phyloP scores from a whole-genome alignment of 768 basidiomycete species.

The Auricularia cornea region DNA sequence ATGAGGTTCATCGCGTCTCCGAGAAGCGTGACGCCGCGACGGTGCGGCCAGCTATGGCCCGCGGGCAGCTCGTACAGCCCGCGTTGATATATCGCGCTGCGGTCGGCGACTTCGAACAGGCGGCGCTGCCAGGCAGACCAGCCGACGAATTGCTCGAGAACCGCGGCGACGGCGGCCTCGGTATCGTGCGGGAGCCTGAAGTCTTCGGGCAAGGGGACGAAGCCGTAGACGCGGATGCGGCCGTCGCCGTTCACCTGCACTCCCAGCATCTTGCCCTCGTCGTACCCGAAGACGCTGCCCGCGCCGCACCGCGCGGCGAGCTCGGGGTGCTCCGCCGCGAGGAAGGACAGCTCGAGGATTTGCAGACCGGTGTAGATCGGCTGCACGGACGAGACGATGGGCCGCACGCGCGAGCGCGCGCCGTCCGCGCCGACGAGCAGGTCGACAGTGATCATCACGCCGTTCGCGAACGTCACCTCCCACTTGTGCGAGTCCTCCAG shows the following conservation, averaged over 20 bases:
- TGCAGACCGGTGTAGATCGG: slow-evolving; percentile 27
- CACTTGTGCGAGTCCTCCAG: neutral
- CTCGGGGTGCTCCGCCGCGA: slow-evolving; percentile 15
- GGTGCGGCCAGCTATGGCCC: slow-evolving; percentile 5
- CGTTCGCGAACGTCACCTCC: neutral
- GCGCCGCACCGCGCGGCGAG: slow-evolving; percentile 19
- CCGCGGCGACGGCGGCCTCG: neutral
- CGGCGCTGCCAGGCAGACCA: neutral
- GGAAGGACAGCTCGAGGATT: slow-evolving; percentile 12
- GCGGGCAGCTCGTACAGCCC: slow-evolving; percentile 7
- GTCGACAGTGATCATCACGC: slow-evolving; percentile 7
- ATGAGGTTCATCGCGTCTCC: slow-evolving; percentile 33
- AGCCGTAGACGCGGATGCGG: slow-evolving; percentile 17
- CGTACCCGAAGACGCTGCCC: slow-evolving; percentile 21
- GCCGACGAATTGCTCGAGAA: neutral
- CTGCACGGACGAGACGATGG: slow-evolving; percentile 20
- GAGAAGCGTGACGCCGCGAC: slow-evolving; percentile 12
- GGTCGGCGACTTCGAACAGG: neutral
- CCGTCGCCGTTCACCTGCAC: slow-evolving; percentile 26
- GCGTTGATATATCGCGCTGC: neutral
- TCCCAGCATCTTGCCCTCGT: slow-evolving; percentile 19
- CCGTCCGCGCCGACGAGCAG: slow-evolving; percentile 33
- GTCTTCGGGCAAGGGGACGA: neutral
- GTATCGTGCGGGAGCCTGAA: neutral
- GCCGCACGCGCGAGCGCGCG: slow-evolving; percentile 31